Conservation (phyloP, 1,284 basidiomycete species). For the Inonotus hispidus region DNA sequence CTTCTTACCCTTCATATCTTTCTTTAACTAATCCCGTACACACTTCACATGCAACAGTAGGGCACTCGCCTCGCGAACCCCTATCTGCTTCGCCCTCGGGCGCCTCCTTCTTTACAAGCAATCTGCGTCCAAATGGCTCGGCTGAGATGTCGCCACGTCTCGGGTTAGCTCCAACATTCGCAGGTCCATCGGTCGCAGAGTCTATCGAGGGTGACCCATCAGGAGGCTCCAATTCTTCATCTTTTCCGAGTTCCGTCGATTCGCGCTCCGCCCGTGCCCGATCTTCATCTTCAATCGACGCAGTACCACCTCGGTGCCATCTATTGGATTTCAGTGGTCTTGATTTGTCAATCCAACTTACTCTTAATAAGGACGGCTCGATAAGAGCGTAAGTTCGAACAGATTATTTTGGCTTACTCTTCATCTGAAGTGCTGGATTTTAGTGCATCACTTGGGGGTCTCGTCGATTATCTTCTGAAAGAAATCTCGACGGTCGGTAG, state of each 20-base stretch:
- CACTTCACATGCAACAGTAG: no score
- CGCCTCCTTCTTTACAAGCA: no score
- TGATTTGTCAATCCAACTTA: neutral
- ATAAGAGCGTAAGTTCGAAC: neutral
- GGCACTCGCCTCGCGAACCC: no score
- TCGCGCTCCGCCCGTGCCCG: neutral
- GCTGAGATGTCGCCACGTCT: no score
- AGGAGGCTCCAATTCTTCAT: conserved; percentile 3
- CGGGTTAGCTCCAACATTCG: no score
- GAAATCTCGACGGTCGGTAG: conserved; percentile 26
- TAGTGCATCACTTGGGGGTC: conserved; percentile 37
- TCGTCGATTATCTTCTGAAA: conserved; percentile 34
- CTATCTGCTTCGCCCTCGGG: no score
- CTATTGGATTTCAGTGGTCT: conserved; percentile 5
- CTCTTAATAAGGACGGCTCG: neutral
- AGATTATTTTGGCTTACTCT: conserved; percentile 22
- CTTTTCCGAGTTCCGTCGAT: conserved; percentile 7
- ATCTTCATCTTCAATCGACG: neutral
- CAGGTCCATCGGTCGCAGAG: neutral
- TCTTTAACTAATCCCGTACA: no score
- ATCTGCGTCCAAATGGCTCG: no score
- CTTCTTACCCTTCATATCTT: no score
- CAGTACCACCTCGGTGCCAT: neutral
- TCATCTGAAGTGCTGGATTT: conserved; percentile 27
- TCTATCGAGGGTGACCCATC: conserved; percentile 1